phyloP scores from a whole-genome alignment of 345 rosid species.

The Dipteronia sinensis region DNA sequence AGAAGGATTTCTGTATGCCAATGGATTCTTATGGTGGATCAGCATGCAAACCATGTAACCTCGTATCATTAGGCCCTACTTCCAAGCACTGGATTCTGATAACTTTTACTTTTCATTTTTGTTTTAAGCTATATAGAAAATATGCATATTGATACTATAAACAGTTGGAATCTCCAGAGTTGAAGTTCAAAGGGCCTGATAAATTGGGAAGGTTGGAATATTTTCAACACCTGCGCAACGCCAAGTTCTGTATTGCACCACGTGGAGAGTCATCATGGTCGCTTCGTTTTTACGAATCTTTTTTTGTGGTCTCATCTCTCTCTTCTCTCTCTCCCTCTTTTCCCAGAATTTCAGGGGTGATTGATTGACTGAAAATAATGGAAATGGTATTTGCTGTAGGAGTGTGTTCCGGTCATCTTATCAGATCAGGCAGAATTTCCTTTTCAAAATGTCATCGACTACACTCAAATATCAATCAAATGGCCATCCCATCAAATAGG shows the following conservation, averaged over 20 bases:
- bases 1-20: not conserved
- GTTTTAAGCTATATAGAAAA: not conserved
- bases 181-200: constrained; percentile 86
- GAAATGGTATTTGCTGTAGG: constrained; percentile 46
- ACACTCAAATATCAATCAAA: constrained; percentile 77
- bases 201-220: constrained; percentile 81
- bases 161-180: constrained; percentile 95
- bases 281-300: constrained; percentile 91
- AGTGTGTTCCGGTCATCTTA: constrained; percentile 91
- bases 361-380: not conserved
- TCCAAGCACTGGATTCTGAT: not conserved
- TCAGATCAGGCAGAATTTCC: constrained; percentile 92
- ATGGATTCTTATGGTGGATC: constrained; percentile 3
- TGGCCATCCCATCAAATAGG: constrained; percentile 91
- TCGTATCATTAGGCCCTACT: not conserved
- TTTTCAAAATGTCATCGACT: constrained; percentile 89
- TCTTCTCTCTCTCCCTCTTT: not conserved
- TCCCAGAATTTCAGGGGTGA: not conserved
- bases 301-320: constrained; percentile 70
- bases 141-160: constrained; percentile 21
- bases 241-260: constrained; percentile 97
- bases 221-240: constrained; percentile 84
- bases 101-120: not conserved
- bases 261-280: constrained; percentile 99
- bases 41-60: not conserved